Evolutionary conservation across 257 asterid genomes (phyloP), one percentile per base, ranked within the genome.

Genomic region (Coffea eugenioides): DNA sequence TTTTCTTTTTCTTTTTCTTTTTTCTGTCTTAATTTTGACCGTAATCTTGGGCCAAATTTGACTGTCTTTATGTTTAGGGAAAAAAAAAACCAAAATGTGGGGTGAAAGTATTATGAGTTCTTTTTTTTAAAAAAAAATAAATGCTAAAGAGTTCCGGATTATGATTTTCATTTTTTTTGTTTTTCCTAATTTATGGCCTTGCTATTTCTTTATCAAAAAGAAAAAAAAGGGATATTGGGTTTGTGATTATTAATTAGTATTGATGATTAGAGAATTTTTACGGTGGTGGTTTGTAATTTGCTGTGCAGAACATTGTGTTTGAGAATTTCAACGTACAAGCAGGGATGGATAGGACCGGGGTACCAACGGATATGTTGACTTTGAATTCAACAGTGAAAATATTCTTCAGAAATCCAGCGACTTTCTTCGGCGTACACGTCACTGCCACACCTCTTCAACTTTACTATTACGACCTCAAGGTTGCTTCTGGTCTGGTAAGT

Each of bases 371-470:
- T 78, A 92, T 95, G 99, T 52, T 93, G 64, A 89, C 91, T 56
- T 84, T 95, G 90, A 95, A 93, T 87, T 93, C 98, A 0, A 95
- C 98, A 80, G 97, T 95, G 80, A 88, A 59, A 89, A 93, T 95
- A 76, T 90, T 83, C 65, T 90, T 86, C 67, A 77, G 91, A 72
- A 95, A 95, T 65, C 97, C 98, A 1, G 91, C 98, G 12, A 93
- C 97, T 65, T 95, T 95, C 86, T 95, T 92, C 4, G 98, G 97
- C 7, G 90, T 93, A 79, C 98, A 93, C 79, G 98, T 95, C 88
- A 91, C 91, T 21, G 79, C 97, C 76, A 90, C 98, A 0, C 95
- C 95, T n/a, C 81, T 92, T 46, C 80, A 88, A 77, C 92, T 95
- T 79, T 91, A 88, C 78, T 95, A 88, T 39, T 86, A 87, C 56